Percentiles rank a stretch among this genome's conserved stretches.
Evolutionary conservation across 768 basidiomycete genomes (phyloP).

Genomic region (Calocera cornea): DNA sequence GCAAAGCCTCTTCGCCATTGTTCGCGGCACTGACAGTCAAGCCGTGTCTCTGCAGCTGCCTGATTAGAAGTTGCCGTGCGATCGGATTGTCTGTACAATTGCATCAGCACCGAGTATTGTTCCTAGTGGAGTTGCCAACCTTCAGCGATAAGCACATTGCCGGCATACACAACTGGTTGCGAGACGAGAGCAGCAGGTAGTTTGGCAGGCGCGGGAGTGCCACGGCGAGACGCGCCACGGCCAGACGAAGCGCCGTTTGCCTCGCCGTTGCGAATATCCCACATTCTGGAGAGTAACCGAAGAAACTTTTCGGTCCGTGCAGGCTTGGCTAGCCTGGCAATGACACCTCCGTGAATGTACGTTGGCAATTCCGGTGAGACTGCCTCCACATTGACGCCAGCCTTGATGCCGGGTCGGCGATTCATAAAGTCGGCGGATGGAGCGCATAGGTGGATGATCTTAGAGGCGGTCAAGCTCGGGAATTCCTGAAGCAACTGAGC

Average conservation of each 20-base stretch:
- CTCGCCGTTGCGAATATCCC: slow-evolving; percentile 33
- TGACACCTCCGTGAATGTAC: slow-evolving; percentile 12
- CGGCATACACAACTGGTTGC: slow-evolving; percentile 36
- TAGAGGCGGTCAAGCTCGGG: slow-evolving; percentile 37
- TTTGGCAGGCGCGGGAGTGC: slow-evolving; percentile 28
- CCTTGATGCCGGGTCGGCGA: background rate
- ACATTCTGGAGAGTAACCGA: slow-evolving; percentile 47
- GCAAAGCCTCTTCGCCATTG: slow-evolving; percentile 58
- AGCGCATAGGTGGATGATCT: slow-evolving; percentile 58
- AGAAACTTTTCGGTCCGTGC: slow-evolving; percentile 47
- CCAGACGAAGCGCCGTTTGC: slow-evolving; percentile 24
- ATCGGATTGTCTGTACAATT: slow-evolving; percentile 47
- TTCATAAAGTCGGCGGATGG: slow-evolving; percentile 35
- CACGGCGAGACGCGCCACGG: slow-evolving; percentile 26
- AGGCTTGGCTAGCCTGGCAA: slow-evolving; percentile 59
- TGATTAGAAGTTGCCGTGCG: slow-evolving; percentile 51
- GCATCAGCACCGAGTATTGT: background rate
- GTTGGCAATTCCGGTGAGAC: background rate
- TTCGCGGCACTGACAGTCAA: slow-evolving; percentile 47
- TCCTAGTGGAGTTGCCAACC: slow-evolving; percentile 27
- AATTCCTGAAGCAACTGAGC: slow-evolving; percentile 34
- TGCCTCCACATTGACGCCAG: background rate
- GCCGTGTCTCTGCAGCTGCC: slow-evolving; percentile 49
- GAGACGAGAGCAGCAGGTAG: slow-evolving; percentile 36
- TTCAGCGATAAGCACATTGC: slow-evolving; percentile 61